A percentile compares a stretch with the other conserved stretches of the same genome.
Conservation (phyloP, 148 eudicot species). For the Nepenthes mirabilis region DNA sequence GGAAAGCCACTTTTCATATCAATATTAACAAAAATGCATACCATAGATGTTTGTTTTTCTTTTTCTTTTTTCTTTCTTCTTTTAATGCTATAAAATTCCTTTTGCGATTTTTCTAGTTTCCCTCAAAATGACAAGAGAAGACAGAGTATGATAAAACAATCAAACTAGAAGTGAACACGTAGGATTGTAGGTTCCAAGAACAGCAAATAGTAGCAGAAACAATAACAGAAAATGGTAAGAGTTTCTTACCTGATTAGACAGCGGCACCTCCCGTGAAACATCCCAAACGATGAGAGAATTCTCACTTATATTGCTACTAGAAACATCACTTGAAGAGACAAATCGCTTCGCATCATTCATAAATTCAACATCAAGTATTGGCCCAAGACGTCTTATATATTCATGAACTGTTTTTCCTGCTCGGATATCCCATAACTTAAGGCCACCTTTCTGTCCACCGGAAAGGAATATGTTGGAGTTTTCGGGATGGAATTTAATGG, state of each 20-base stretch:
- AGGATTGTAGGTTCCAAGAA: too few species aligned
- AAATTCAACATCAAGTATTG: conserved; percentile 82
- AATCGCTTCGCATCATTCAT: conserved; percentile 49
- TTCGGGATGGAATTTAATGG: conserved; percentile 57
- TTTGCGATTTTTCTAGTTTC: too few species aligned
- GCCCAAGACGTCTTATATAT: conserved; percentile 51
- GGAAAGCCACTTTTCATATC: too few species aligned
- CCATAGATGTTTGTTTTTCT: too few species aligned
- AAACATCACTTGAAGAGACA: conserved; percentile 79
- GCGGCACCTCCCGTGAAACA: conserved; percentile 65
- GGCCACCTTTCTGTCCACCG: conserved; percentile 72
- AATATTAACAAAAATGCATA: too few species aligned
- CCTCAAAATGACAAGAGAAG: too few species aligned
- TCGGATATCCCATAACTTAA: conserved; percentile 83
- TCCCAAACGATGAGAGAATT: conserved; percentile 88
- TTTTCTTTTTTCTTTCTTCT: too few species aligned
- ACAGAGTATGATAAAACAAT: too few species aligned
- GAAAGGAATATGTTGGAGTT: conserved; percentile 69
- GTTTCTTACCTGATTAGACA: conserved; percentile 76
- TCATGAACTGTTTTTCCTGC: conserved; percentile 47
- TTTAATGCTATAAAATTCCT: too few species aligned
- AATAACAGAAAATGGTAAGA: not conserved
- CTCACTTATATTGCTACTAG: conserved; percentile 68
- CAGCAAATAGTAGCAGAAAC: not conserved
- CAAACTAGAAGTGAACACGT: too few species aligned